Base-by-base conservation (phyloP, 2,329 filamentous ascomycete species). In the Pezicula carpinea region DNA sequence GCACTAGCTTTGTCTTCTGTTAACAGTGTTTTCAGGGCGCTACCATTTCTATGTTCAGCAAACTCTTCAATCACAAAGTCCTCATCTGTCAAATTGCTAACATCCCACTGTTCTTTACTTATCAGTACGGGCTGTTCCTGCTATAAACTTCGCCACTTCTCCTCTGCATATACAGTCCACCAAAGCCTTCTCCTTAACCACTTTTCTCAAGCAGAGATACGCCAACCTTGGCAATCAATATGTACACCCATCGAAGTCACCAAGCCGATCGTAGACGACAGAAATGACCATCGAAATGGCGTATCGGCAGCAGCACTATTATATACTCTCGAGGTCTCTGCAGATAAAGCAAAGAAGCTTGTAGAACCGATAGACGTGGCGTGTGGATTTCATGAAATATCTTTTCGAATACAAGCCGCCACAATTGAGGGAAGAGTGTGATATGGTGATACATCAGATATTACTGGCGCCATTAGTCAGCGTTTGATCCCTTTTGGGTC, bases 191-290 rank as follows among this genome's bases (percentile, higher is more conserved):
- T 18, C 21, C 41, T 33, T 17, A 43, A 34, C n/a, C 41, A 14
- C 31, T 35, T 43, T 22, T 43, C 41, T 29, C 41, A 43, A 17
- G 41, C 29, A 8, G 41, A 29, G 17, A 43, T 43, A 23, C 32
- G n/a, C 41, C 41, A 43, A 15, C 35, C 41, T 19, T 43, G 41
- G 18, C 41, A 43, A n/a, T 43, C 41, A 21, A 43, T 21, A 34
- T 43, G 41, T n/a, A 43, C n/a, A n/a, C 29, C 41, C 8, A 43
- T 13, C n/a, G 29, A 34, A 34, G 41, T 43, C 6, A 29, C 18
- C 29, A 43, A 17, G n/a, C 17, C 41, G 1, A 43, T n/a, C 3
- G 32, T 33, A 8, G 32, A 34, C n/a, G 29, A 15, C 41, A 43
- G 34, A 34, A 43, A 34, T 3, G 41, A 43, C 41, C 41, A 43